These are phyloP conservation scores for Juncus inflexus DNA, from an alignment of 176 grass and related monocot species.

Conservation along the genomic window DNA sequence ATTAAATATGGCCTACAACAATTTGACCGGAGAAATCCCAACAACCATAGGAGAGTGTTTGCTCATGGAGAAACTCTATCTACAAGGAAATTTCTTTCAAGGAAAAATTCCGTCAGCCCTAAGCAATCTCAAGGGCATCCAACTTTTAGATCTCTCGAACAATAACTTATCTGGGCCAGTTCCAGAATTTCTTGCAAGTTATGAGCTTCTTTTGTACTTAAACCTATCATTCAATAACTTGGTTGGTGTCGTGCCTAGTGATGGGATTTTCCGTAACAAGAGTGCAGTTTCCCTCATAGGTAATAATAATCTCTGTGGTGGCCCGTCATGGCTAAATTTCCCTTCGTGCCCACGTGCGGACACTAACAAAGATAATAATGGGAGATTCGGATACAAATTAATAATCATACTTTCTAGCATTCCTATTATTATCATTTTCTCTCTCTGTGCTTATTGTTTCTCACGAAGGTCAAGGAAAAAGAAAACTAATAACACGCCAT, in stretches of 20 bases:
- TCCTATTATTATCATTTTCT: neutral
- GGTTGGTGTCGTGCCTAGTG: conserved; percentile 30
- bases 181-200: conserved; percentile 18
- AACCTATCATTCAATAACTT: conserved; percentile 51
- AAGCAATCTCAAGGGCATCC: conserved; percentile 1
- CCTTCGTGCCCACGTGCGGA: neutral
- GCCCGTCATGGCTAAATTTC: neutral
- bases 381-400: neutral
- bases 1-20: conserved; percentile 15
- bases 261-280: conserved; percentile 30
- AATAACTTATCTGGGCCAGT: conserved; percentile 15
- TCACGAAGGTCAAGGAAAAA: neutral
- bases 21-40: conserved; percentile 20
- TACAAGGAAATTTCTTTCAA: conserved; percentile 28
- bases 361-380: neutral
- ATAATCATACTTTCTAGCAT: neutral
- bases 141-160: conserved; percentile 18
- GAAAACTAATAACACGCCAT: neutral
- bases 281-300: conserved; percentile 25
- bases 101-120: conserved; percentile 33
- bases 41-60: conserved; percentile 22
- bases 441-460: neutral
- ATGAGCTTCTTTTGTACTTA: conserved; percentile 3
- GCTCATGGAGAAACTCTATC: conserved; percentile 18
- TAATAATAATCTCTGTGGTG: conserved; percentile 31